These are phyloP conservation scores for Cercospora sp. DNA, from an alignment of 2,329 filamentous ascomycete species.

Conservation along the genomic window DNA sequence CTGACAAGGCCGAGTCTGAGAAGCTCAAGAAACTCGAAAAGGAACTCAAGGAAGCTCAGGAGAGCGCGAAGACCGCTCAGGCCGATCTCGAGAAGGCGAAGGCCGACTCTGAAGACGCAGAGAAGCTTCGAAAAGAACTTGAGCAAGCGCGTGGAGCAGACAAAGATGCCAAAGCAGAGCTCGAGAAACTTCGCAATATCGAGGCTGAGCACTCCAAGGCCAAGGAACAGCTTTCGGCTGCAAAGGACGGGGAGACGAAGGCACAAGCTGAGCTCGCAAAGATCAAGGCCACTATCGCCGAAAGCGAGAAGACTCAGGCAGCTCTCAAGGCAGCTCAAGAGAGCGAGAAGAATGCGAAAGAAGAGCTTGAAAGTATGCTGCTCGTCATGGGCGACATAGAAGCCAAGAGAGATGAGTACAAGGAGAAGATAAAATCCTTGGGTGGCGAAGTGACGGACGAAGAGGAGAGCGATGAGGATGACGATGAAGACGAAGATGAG, in stretches of 20 bases:
- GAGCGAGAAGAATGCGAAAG: conserved; percentile 23
- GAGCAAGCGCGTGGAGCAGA: conserved; percentile 10
- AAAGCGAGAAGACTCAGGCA: conserved; percentile 20
- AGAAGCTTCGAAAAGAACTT: conserved; percentile 16
- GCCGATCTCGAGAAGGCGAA: conserved; percentile 15
- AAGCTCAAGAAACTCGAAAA: conserved; percentile 19
- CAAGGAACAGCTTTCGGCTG: conserved; percentile 8
- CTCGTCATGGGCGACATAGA: conserved; percentile 52
- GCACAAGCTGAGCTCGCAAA: conserved; percentile 13
- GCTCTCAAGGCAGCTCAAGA: conserved; percentile 21
- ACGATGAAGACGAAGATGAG: conserved; percentile 31
- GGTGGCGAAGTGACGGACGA: conserved; percentile 38
- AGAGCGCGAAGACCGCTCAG: conserved; percentile 18
- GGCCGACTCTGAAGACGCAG: conserved; percentile 12
- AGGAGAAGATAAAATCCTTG: conserved; percentile 31
- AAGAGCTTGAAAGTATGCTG: conserved; percentile 37
- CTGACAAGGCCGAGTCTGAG: conserved; percentile 8
- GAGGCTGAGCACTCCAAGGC: conserved; percentile 13
- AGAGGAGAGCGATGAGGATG: conserved; percentile 34
- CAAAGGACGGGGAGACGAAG: not conserved
- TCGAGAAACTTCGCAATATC: conserved; percentile 19
- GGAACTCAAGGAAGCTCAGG: conserved; percentile 16
- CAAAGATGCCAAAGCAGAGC: conserved; percentile 19
- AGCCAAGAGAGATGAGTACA: conserved; percentile 42
- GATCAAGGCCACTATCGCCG: conserved; percentile 4